Evolutionary conservation across 441 rosid species (phyloP), one percentile per base, ranked within the genome.

Genomic region (Populus hybrid): DNA sequence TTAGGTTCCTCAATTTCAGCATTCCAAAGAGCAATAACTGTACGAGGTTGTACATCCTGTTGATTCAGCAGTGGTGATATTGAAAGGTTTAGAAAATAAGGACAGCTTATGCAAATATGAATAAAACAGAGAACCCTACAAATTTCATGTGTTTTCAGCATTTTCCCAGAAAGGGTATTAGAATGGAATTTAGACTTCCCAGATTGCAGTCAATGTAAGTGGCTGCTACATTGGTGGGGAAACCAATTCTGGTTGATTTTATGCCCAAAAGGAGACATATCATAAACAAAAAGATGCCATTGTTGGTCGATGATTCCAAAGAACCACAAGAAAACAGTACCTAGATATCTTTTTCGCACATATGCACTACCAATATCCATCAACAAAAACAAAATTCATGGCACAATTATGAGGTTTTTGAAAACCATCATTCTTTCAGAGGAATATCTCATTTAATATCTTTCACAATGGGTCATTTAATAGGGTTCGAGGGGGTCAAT

Each of bases 1-100:
- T 87, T 87, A 79, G 88, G 87, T 67, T 83, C 93, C 82, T 87
- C 91, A 81, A 90, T 76, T 78, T 86, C 84, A 57, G 88, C 87
- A 76, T 90, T 87, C 85, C 89, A 88, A 79, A 90, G 85, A 69
- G 86, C 80, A 77, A 88, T 81, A 38, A 82, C 72, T 11, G 81
- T 70, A 34, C 85, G 87, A 72, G 91, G 93, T 77, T 81, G 90
- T 36, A 85, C 84, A 83, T 90, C 91, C 93, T 90, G 87, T 81
- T 85, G 36, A 70, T 74, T 35, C 71, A 78, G 67, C 61, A 72
- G 76, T 28, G 78, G 59, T 67, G 68, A 68, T 8, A 67, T 72
- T 74, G 2, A 69, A 75, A 50, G 70, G 64, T 67, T 75, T 67
- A 72, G 69, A 35, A 42, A 72, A 65, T 36, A 63, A 40, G 32